phyloP scores from a whole-genome alignment of 1,284 basidiomycete species.

The Trichosporon inkin region DNA sequence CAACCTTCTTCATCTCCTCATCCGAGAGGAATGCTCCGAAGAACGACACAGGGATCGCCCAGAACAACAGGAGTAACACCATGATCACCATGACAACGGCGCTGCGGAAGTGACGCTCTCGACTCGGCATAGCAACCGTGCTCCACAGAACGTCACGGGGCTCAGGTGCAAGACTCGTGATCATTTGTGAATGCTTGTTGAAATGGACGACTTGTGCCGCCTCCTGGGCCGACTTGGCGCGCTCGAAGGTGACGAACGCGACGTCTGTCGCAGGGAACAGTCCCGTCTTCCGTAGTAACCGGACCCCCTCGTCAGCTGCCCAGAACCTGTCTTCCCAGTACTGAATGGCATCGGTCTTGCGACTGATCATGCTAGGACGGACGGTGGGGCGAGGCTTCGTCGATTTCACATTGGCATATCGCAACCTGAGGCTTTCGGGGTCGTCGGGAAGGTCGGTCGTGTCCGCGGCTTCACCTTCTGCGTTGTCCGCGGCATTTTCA shows the following conservation, averaged over 20 bases:
- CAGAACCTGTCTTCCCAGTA: constrained; percentile 72
- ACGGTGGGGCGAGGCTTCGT: constrained; percentile 36
- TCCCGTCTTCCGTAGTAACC: constrained; percentile 42
- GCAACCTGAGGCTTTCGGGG: constrained; percentile 19
- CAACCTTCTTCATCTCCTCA: constrained; percentile 80
- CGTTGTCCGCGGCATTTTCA: background rate
- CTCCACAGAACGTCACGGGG: constrained; percentile 94
- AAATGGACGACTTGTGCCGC: constrained; percentile 82
- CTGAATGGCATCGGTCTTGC: constrained; percentile 77
- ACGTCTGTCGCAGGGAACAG: constrained; percentile 74
- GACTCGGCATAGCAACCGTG: constrained; percentile 67
- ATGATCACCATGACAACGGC: constrained; percentile 66
- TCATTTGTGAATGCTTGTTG: constrained; percentile 61
- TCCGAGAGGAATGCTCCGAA: constrained; percentile 83
- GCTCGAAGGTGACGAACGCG: constrained; percentile 96
- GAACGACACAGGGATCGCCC: constrained; percentile 72
- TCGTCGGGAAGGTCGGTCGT: constrained; percentile 12
- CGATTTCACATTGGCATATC: constrained; percentile 31
- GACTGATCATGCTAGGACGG: constrained; percentile 37
- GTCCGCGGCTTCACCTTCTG: constrained; percentile 41
- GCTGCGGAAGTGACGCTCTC: constrained; percentile 61
- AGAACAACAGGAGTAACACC: constrained; percentile 69
- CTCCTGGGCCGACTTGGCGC: constrained; percentile 88
- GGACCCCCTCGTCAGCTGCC: constrained; percentile 68
- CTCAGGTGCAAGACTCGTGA: constrained; percentile 78